Conservation (phyloP, 1,139 yeast genomes). For the Barnettozyma hawaiiensis region DNA sequence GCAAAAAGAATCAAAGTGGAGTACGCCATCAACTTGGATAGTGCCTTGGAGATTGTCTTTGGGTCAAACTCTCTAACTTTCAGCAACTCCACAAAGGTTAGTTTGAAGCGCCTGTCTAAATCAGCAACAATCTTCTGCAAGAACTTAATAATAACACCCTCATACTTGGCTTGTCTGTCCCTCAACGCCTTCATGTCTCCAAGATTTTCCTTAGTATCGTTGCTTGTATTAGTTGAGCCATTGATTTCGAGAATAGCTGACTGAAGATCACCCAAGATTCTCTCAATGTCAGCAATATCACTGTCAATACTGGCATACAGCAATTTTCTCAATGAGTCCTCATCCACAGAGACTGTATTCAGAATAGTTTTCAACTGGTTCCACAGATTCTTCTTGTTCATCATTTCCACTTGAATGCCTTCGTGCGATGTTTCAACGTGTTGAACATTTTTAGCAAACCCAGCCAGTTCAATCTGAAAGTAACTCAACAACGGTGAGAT, state of each 20-base stretch:
- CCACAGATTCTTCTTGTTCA: slow-evolving; percentile 71
- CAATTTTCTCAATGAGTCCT: slow-evolving; percentile 46
- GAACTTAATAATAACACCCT: slow-evolving; percentile 50
- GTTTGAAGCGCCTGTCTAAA: slow-evolving; percentile 39
- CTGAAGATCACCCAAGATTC: slow-evolving; percentile 51
- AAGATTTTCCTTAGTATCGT: slow-evolving; percentile 38
- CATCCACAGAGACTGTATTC: slow-evolving; percentile 62
- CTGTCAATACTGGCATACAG: slow-evolving; percentile 45
- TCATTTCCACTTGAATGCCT: slow-evolving; percentile 79
- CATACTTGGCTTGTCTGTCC: slow-evolving; percentile 61
- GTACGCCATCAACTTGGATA: slow-evolving; percentile 45
- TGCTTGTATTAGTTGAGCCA: slow-evolving; percentile 28
- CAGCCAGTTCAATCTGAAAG: slow-evolving; percentile 53
- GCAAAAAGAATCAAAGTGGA: slow-evolving; percentile 62
- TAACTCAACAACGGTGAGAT: slow-evolving; percentile 51
- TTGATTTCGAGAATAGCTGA: slow-evolving; percentile 59
- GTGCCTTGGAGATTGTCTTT: slow-evolving; percentile 21
- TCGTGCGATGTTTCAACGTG: slow-evolving; percentile 71
- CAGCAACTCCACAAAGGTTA: slow-evolving; percentile 32
- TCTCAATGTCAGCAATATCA: slow-evolving; percentile 49
- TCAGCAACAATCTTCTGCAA: slow-evolving; percentile 43
- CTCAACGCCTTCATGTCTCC: slow-evolving; percentile 70
- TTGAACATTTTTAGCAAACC: slow-evolving; percentile 61
- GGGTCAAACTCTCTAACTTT: slow-evolving; percentile 28
- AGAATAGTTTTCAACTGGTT: slow-evolving; percentile 64